Evolutionary conservation across 2,329 filamentous ascomycete genomes (phyloP), one percentile per base, ranked within the genome.

Genomic region (Ustulina deusta): DNA sequence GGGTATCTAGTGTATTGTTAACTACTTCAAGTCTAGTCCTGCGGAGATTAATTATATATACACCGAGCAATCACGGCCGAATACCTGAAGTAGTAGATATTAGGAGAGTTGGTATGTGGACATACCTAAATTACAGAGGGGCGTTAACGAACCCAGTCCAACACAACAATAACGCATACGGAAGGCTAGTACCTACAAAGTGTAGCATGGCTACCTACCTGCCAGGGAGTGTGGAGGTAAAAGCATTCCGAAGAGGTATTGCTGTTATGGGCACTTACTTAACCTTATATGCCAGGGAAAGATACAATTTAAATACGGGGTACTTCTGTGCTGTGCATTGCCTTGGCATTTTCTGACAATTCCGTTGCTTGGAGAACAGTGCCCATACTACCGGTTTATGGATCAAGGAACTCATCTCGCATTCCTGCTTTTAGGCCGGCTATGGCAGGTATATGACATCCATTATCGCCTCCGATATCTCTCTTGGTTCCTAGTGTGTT

Each of bases 301-400:
- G 17, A 38, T 25, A 40, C 51, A 25, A 7, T 55, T 38, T 17
- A 17, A 40, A 42, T 22, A 56, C 36, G 52, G 55, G n/a, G 4
- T 9, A 58, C 40, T 44, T 46, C 40, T 54, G n/a, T 61, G 48
- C 56, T 22, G 58, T 58, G 52, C 44, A 62, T 57, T 51, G 34
- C 58, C 65, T 67, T 67, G 65, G 65, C 65, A 55, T 36, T 48
- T 40, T 27, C 32, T 42, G 46, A 32, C 36, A 42, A 48, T 38
- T 40, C 32, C 34, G 27, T 52, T 51, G 38, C n/a, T 55, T 62
- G 40, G 49, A 62, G 60, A 38, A 54, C 38, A 57, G 32, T 40
- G 40, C 52, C n/a, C n/a, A n/a, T n/a, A 32, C 27, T 60, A 51
- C 29, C 20, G 51, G 32, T 48, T 3, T 20, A 42, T 27, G 17